These are phyloP conservation scores for Salix exigua DNA, from an alignment of 345 rosid species.

Conservation along the genomic window DNA sequence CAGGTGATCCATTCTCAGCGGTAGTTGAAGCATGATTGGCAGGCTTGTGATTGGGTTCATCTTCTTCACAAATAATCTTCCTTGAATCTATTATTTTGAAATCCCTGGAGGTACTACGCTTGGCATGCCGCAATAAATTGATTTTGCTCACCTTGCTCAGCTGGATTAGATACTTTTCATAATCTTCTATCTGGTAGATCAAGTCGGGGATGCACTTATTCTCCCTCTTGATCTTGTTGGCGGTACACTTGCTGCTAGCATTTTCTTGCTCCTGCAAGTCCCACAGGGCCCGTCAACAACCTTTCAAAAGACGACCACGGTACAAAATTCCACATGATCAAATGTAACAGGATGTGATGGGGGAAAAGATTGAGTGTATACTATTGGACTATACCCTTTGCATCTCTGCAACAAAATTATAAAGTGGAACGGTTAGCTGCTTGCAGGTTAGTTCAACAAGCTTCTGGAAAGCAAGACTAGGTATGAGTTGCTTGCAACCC, in stretches of 20 bases:
- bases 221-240: slow-evolving; percentile 80
- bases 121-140: slow-evolving; percentile 72
- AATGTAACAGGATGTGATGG: background rate
- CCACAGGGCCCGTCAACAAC: slow-evolving; percentile 4
- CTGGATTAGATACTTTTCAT: slow-evolving; percentile 67
- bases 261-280: slow-evolving; percentile 55
- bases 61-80: slow-evolving; percentile 22
- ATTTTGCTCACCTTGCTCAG: slow-evolving; percentile 69
- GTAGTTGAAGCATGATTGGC: slow-evolving; percentile 10
- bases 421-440: slow-evolving; percentile 64
- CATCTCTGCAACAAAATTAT: slow-evolving; percentile 62
- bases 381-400: slow-evolving; percentile 43
- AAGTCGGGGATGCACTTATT: slow-evolving; percentile 82
- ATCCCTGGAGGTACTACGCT: slow-evolving; percentile 80
- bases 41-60: slow-evolving; percentile 28
- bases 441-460: slow-evolving; percentile 77
- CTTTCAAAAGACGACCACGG: background rate
- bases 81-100: slow-evolving; percentile 58
- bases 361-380: background rate
- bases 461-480: slow-evolving; percentile 62
- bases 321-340: background rate
- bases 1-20: slow-evolving; percentile 28
- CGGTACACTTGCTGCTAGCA: slow-evolving; percentile 45
- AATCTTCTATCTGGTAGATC: slow-evolving; percentile 81
- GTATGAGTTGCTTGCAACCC: slow-evolving; percentile 70